Base-by-base conservation (phyloP, 495 filamentous ascomycete species). In the Penicillium lividum region DNA sequence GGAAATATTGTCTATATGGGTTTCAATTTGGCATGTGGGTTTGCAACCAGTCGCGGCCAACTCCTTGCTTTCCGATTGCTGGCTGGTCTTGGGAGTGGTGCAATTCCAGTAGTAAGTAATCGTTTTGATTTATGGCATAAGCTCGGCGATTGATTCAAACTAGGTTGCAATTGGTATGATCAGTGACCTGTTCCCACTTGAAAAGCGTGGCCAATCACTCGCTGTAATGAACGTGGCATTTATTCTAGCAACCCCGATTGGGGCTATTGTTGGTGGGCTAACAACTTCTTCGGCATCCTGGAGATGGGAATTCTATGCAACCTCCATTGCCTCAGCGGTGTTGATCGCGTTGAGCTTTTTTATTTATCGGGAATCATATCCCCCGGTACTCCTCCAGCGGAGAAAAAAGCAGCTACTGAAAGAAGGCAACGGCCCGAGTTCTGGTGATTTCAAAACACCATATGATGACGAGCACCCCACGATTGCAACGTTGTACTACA, bases 171-270 rank as follows among this genome's bases (percentile, higher is more conserved):
- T 66, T 8, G 63, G 66, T 45, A 42, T 67, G 63, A 18, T 51
- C 4, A 56, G 47, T 47, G 44, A 47, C 54, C 28, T 44, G 64
- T 15, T 77, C 73, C 27, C 79, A 2, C 51, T 78, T 8, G 77
- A 85, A 51, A 62, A 88, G 58, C 75, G 87, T 36, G 87, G 86
- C 0, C 71, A 67, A 56, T 79, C 84, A 9, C 74, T 84, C n/a
- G 74, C 67, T 9, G 70, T 86, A 5, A 85, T 82, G 68, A 75
- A 60, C 31, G 63, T 87, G 0, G 56, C 55, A 4, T 84, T 84
- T 3, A 66, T 86, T 0, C 67, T 87, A 0, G 84, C 83, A 0
- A 82, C 82, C 5, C 78, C 76, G 4, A 54, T 83, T 9, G 81
- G 81, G 0, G 80, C 81, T 0, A 74, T 84, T 34, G 71, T 65